phyloP scores from a whole-genome alignment of 2,329 filamentous ascomycete genomes.

The Fusarium sp. region DNA sequence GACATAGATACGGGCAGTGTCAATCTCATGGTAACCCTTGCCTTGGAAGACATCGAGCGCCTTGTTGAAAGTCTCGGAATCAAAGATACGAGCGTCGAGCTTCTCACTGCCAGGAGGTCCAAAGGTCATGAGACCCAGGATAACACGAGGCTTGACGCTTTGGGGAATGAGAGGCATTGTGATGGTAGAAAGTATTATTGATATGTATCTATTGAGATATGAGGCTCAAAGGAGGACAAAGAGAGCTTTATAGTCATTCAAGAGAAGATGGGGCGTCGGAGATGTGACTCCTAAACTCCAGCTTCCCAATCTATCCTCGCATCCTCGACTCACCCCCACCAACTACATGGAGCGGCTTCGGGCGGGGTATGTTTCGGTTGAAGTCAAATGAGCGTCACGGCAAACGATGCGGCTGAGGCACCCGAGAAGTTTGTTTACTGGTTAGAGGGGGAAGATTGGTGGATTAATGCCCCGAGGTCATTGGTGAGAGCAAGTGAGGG shows the following conservation, averaged over 20 bases:
- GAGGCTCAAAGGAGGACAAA: neutral
- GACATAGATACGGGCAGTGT: constrained; percentile 83
- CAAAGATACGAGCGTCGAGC: constrained; percentile 77
- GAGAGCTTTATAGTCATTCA: constrained; percentile 19
- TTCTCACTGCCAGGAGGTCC: constrained; percentile 68
- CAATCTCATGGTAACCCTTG: constrained; percentile 86
- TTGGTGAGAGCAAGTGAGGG: neutral
- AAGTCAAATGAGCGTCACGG: constrained; percentile 7
- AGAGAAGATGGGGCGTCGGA: constrained; percentile 14
- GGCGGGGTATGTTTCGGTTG: constrained; percentile 31
- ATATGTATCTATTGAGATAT: neutral
- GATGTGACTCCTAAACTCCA: constrained; percentile 42
- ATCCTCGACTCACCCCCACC: constrained; percentile 26
- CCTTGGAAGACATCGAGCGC: constrained; percentile 80
- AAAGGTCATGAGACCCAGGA: constrained; percentile 90
- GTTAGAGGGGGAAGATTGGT: neutral
- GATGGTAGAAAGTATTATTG: constrained; percentile 9
- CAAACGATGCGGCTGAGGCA: constrained; percentile 1
- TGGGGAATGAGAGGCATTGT: constrained; percentile 62
- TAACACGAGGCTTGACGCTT: constrained; percentile 71
- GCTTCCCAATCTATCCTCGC: constrained; percentile 22
- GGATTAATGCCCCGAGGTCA: constrained; percentile 3
- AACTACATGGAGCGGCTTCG: constrained; percentile 18
- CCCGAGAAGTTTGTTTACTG: constrained; percentile 9
- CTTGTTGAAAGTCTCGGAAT: constrained; percentile 73